A percentile compares a stretch with the other conserved stretches of the same genome.
These are phyloP conservation scores for Tremellales sp. DNA, from an alignment of 1,284 basidiomycete genomes.

Conservation along the genomic window DNA sequence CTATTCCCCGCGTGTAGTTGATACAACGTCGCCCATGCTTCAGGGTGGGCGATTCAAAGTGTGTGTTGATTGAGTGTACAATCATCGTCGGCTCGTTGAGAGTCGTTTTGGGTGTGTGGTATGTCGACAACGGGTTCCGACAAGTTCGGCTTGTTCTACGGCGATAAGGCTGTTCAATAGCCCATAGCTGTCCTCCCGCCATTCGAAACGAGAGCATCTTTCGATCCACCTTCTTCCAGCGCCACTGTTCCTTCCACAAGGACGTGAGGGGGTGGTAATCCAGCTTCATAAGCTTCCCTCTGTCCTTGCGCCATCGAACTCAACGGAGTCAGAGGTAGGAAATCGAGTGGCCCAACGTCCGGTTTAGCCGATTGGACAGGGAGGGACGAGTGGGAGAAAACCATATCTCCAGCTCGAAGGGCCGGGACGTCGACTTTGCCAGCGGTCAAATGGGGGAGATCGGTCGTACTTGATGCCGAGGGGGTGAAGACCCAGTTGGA, in stretches of 20 bases:
- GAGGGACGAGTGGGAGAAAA: slow-evolving; percentile 31
- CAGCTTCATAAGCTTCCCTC: slow-evolving; percentile 34
- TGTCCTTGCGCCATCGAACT: slow-evolving; percentile 14
- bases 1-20: too few relatives aligned
- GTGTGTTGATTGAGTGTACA: too few relatives aligned
- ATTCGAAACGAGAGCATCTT: slow-evolving; percentile 6
- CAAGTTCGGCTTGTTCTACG: too few relatives aligned
- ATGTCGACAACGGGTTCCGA: too few relatives aligned
- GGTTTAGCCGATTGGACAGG: slow-evolving; percentile 12
- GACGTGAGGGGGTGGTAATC: slow-evolving; percentile 31
- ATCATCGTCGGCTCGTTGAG: too few relatives aligned
- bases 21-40: too few relatives aligned
- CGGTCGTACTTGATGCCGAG: background rate
- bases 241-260: slow-evolving; percentile 15
- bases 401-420: slow-evolving; percentile 37
- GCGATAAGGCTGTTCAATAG: slow-evolving; percentile 7
- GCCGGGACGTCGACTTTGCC: slow-evolving; percentile 15
- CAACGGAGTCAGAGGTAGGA: slow-evolving; percentile 33
- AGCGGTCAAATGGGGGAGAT: slow-evolving; percentile 26
- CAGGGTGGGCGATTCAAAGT: too few relatives aligned
- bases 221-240: slow-evolving; percentile 24
- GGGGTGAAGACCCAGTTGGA: slow-evolving; percentile 31
- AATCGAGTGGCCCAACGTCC: slow-evolving; percentile 12
- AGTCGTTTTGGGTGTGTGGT: too few relatives aligned
- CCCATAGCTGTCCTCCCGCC: slow-evolving; percentile 30